phyloP scores from a whole-genome alignment of 495 filamentous ascomycete genomes.

The Penicillium bialowiezense region DNA sequence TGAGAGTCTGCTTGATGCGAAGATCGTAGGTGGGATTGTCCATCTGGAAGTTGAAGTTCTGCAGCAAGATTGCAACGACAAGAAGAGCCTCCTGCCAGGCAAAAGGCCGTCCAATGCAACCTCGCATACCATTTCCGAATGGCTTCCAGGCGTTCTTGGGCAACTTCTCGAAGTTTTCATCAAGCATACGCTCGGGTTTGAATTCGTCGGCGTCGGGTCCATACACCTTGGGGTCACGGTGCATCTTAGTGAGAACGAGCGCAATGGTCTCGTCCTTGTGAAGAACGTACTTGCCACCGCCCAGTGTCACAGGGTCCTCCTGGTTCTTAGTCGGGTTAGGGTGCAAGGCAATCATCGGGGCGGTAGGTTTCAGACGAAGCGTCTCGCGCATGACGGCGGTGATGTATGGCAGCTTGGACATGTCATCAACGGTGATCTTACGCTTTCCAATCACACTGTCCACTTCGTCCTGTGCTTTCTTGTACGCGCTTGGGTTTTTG shows the following conservation, averaged over 20 bases:
- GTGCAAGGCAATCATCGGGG: slow-evolving; percentile 46
- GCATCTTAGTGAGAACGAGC: slow-evolving; percentile 56
- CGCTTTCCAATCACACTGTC: slow-evolving; percentile 63
- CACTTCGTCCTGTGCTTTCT: slow-evolving; percentile 63
- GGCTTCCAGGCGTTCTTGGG: slow-evolving; percentile 61
- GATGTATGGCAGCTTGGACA: slow-evolving; percentile 64
- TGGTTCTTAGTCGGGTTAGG: slow-evolving; percentile 43
- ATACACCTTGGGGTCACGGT: slow-evolving; percentile 65
- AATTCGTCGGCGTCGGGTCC: slow-evolving; percentile 62
- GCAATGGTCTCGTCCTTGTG: slow-evolving; percentile 53
- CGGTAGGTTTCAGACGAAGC: slow-evolving; percentile 61
- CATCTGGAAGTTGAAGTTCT: slow-evolving; percentile 59
- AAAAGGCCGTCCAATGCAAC: slow-evolving; percentile 66
- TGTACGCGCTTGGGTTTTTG: slow-evolving; percentile 57
- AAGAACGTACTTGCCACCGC: slow-evolving; percentile 60
- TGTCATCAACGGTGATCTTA: slow-evolving; percentile 62
- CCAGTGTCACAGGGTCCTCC: slow-evolving; percentile 51
- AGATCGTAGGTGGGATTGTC: slow-evolving; percentile 55
- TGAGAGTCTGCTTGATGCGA: slow-evolving; percentile 66
- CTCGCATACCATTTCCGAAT: slow-evolving; percentile 61
- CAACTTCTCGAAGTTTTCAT: slow-evolving; percentile 56
- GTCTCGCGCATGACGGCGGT: slow-evolving; percentile 69
- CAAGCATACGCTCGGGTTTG: slow-evolving; percentile 64
- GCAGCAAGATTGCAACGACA: slow-evolving; percentile 54
- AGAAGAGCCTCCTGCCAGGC: slow-evolving; percentile 62